Conservation (phyloP, 805 yeast genomes). For the Barnettozyma sp. region DNA sequence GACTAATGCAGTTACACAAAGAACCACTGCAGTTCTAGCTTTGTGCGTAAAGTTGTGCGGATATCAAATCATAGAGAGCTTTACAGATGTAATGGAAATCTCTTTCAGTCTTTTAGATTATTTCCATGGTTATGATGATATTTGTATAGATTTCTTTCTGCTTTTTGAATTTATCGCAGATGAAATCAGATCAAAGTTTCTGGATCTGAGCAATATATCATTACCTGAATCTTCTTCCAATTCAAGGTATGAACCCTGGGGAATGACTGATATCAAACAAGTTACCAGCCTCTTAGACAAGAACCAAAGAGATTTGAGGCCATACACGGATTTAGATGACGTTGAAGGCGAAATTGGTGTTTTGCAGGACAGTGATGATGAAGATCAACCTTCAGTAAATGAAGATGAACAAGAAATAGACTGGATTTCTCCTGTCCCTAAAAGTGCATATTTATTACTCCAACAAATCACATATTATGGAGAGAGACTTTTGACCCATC, state of each 20-base stretch:
- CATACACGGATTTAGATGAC: conserved; percentile 23
- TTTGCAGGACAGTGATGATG: conserved; percentile 29
- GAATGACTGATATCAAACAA: conserved; percentile 39
- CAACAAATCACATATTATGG: conserved; percentile 63
- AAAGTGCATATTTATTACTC: conserved; percentile 48
- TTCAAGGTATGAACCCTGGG: conserved; percentile 29
- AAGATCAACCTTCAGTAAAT: conserved; percentile 24
- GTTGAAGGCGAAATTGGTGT: conserved; percentile 31
- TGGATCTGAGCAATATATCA: too few relatives aligned
- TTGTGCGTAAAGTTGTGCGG: conserved; percentile 72
- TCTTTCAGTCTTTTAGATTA: conserved; percentile 73
- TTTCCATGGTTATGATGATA: conserved; percentile 71
- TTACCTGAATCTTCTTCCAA: too few relatives aligned
- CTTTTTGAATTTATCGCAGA: conserved; percentile 57
- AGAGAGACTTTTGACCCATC: conserved; percentile 61
- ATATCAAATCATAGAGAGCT: conserved; percentile 48
- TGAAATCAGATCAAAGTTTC: conserved; percentile 37
- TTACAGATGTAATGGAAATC: conserved; percentile 67
- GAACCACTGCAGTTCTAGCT: conserved; percentile 64
- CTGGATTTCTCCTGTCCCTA: conserved; percentile 69
- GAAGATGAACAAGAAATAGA: conserved; percentile 28
- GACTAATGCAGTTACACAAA: conserved; percentile 64
- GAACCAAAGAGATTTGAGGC: conserved; percentile 26
- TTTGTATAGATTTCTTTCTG: conserved; percentile 67
- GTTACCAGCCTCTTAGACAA: conserved; percentile 39